Evolutionary conservation across 306 rosid species (phyloP).

Genomic region (Casuarina equisetifolia): DNA sequence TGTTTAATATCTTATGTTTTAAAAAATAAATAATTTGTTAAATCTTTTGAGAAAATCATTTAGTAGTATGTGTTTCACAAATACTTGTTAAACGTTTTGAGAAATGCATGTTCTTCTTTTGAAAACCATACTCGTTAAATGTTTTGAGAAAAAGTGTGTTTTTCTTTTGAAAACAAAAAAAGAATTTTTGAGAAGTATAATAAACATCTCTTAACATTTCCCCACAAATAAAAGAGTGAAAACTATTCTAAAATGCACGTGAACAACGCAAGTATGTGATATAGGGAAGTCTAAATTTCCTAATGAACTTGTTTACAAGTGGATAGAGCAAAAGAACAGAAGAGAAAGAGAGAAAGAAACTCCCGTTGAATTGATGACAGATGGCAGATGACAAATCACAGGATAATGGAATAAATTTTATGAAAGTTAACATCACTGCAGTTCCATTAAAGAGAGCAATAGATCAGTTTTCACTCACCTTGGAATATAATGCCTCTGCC

Average conservation of each 20-base stretch:
- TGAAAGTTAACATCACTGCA: constrained; percentile 12
- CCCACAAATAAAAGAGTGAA: not conserved
- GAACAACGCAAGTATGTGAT: not conserved
- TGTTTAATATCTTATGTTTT: too few relatives aligned
- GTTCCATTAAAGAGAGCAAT: constrained; percentile 14
- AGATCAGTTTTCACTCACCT: constrained; percentile 54
- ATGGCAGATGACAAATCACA: constrained; percentile 13
- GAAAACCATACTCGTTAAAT: too few relatives aligned
- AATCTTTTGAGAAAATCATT: too few relatives aligned
- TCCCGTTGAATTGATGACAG: not conserved
- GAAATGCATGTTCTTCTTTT: too few relatives aligned
- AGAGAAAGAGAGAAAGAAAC: not conserved
- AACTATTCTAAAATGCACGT: not conserved
- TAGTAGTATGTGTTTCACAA: too few relatives aligned
- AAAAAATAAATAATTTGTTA: too few relatives aligned
- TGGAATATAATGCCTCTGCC: constrained; percentile 64
- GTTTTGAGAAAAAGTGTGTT: too few relatives aligned
- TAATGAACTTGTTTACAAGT: not conserved
- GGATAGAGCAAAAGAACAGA: constrained; percentile 2
- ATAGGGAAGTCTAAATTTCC: constrained; percentile 1
- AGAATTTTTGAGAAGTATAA: too few relatives aligned
- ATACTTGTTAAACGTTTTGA: too few relatives aligned
- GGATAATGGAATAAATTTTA: constrained; percentile 5
- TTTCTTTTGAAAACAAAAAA: too few relatives aligned
- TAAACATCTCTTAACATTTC: not conserved